phyloP scores from a whole-genome alignment of 1,139 yeast species.

The Hanseniaspora uvarum region DNA sequence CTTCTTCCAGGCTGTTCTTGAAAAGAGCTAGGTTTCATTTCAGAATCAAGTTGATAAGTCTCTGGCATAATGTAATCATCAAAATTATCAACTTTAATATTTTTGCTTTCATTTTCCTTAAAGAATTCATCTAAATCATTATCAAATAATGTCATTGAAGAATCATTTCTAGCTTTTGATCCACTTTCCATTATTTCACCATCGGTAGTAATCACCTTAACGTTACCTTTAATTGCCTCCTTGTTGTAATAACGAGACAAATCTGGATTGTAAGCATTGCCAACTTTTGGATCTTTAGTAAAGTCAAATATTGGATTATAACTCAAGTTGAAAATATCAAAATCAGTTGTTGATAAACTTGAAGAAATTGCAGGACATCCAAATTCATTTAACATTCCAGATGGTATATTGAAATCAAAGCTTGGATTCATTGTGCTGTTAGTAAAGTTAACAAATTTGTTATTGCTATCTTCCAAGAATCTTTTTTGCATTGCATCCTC shows the following conservation, averaged over 20 bases:
- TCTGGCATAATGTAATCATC: conserved; percentile 32
- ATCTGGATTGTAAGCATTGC: background rate
- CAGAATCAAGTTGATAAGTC: conserved; percentile 35
- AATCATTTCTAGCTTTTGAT: background rate
- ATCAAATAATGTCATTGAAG: conserved; percentile 6
- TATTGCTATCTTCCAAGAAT: conserved; percentile 50
- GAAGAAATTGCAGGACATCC: conserved; percentile 59
- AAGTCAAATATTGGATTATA: conserved; percentile 31
- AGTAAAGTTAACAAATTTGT: conserved; percentile 69
- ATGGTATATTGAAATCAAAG: conserved; percentile 55
- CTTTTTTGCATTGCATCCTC: conserved; percentile 71
- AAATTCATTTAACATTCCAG: conserved; percentile 42
- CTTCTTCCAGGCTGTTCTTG: conserved; percentile 15
- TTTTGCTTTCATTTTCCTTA: conserved; percentile 18
- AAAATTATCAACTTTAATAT: conserved; percentile 24
- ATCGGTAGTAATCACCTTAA: conserved; percentile 23
- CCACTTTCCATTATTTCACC: conserved; percentile 25
- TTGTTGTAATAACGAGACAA: conserved; percentile 12
- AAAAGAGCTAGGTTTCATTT: conserved; percentile 9
- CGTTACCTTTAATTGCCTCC: conserved; percentile 8
- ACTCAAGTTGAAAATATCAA: conserved; percentile 57
- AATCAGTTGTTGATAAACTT: conserved; percentile 64
- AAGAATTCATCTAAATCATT: conserved; percentile 20
- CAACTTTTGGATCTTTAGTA: conserved; percentile 17
- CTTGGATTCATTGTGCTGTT: conserved; percentile 89